A percentile compares a stretch with the other conserved stretches of the same genome.
Evolutionary conservation across 768 basidiomycete species (phyloP).

Genomic region (Cyathus striatus): DNA sequence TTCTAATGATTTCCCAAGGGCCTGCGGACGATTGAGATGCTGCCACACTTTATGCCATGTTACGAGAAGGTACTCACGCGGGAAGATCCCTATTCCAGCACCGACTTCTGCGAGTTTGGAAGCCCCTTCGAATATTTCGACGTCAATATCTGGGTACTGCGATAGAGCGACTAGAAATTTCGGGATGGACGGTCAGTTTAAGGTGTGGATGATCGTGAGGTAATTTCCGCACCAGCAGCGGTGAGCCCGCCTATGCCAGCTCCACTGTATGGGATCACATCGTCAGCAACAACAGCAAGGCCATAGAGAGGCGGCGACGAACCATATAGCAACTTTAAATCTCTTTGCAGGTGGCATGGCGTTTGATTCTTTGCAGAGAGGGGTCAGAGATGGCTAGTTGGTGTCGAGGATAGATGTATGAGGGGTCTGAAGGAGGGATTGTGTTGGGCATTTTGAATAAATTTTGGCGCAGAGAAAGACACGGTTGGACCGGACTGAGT

Average conservation of each 20-base stretch:
- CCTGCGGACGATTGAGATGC: conserved; percentile 20
- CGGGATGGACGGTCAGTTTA: conserved; percentile 5
- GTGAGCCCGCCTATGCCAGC: conserved; percentile 48
- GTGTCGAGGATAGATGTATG: not conserved
- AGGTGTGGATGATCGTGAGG: conserved; percentile 1
- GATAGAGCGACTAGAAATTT: conserved; percentile 43
- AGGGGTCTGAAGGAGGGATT: too few species aligned
- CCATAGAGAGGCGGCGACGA: conserved; percentile 11
- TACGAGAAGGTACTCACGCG: conserved; percentile 26
- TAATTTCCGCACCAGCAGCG: conserved; percentile 25
- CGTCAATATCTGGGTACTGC: conserved; percentile 46
- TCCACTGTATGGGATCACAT: conserved; percentile 29
- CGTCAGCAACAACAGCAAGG: conserved; percentile 10
- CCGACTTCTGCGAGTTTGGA: conserved; percentile 47
- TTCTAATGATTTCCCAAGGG: conserved; percentile 42
- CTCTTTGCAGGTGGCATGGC: conserved; percentile 26
- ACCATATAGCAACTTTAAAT: conserved; percentile 55
- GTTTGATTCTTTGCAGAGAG: too few species aligned
- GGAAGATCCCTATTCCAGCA: conserved; percentile 57
- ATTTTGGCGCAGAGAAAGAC: conserved; percentile 22
- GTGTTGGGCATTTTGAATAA: conserved; percentile 30
- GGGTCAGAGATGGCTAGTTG: too few species aligned
- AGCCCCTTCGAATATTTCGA: conserved; percentile 53
- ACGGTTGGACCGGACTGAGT: conserved; percentile 42
- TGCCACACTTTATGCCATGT: too few species aligned